A percentile compares a stretch with the other conserved stretches of the same genome.
Evolutionary conservation across 176 grass and related monocot species (phyloP).

Genomic region (Pharus latifolius): DNA sequence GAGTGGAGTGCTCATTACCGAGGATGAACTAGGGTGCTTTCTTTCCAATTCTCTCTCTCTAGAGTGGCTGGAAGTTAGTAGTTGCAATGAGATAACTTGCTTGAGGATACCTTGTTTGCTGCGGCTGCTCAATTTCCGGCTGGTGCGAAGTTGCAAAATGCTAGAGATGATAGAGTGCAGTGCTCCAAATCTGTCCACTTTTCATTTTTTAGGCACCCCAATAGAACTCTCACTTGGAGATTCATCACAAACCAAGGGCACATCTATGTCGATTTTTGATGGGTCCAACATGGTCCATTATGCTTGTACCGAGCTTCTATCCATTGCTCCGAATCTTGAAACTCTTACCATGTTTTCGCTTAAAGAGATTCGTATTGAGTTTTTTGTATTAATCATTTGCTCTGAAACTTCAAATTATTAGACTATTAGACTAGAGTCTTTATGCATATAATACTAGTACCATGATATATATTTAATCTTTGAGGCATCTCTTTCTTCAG

Average conservation of each 20-base stretch:
- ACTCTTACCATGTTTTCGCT: neutral
- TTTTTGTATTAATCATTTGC: neutral
- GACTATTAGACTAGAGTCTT: neutral
- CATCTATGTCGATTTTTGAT: neutral
- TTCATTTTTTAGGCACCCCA: neutral
- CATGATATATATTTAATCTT: neutral
- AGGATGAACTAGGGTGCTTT: neutral
- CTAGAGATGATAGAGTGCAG: neutral
- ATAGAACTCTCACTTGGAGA: conserved; percentile 7
- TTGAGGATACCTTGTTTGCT: neutral
- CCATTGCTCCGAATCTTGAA: neutral
- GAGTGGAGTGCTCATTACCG: neutral
- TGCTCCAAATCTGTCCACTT: neutral
- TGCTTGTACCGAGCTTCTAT: neutral
- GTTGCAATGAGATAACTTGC: neutral
- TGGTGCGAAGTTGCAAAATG: neutral
- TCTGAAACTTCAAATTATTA: neutral
- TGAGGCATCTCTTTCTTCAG: neutral
- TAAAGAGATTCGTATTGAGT: neutral
- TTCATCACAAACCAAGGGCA: neutral
- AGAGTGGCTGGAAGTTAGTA: neutral
- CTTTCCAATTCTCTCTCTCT: neutral
- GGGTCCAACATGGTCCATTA: neutral
- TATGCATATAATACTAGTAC: neutral
- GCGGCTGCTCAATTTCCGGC: neutral